Conservation (phyloP, 2,329 filamentous ascomycete species). For the Volutella citrinella region DNA sequence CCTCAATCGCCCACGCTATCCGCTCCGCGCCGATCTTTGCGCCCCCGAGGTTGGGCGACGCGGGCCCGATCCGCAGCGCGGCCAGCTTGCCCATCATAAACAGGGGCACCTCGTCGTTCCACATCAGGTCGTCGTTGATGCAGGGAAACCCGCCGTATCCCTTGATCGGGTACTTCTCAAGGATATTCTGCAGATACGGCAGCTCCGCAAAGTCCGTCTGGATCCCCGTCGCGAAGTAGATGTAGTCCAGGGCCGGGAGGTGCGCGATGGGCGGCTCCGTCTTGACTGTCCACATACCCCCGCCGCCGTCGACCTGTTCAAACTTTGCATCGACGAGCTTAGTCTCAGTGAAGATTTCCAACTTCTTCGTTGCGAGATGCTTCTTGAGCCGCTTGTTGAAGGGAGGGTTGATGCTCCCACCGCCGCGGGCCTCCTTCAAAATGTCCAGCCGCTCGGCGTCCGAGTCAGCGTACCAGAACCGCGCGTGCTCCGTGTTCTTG, state of each 20-base stretch:
- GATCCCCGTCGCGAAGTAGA: conserved; percentile 75
- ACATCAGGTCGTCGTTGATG: conserved; percentile 73
- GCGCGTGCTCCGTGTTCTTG: conserved; percentile 71
- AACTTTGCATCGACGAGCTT: conserved; percentile 51
- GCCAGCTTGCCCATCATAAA: conserved; percentile 70
- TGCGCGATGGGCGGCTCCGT: conserved; percentile 50
- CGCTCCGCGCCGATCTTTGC: conserved; percentile 71
- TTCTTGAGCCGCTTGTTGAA: conserved; percentile 66
- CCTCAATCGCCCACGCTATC: conserved; percentile 67
- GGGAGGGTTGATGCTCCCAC: conserved; percentile 71
- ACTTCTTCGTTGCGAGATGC: conserved; percentile 49
- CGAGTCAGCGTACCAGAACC: conserved; percentile 73
- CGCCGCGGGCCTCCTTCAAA: conserved; percentile 63
- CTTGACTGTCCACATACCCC: conserved; percentile 38
- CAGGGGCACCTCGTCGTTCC: conserved; percentile 68
- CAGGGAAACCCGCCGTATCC: conserved; percentile 66
- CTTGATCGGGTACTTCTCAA: conserved; percentile 57
- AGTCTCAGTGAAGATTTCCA: conserved; percentile 58
- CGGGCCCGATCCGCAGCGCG: conserved; percentile 66
- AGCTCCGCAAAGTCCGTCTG: conserved; percentile 60
- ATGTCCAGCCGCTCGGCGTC: conserved; percentile 67
- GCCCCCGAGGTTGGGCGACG: conserved; percentile 70
- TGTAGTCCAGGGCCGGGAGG: conserved; percentile 61
- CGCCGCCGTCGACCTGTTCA: conserved; percentile 35
- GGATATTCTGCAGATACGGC: conserved; percentile 59